Conservation (phyloP, 176 grass and related monocot genomes). For the Miscanthus lutarioriparius region DNA sequence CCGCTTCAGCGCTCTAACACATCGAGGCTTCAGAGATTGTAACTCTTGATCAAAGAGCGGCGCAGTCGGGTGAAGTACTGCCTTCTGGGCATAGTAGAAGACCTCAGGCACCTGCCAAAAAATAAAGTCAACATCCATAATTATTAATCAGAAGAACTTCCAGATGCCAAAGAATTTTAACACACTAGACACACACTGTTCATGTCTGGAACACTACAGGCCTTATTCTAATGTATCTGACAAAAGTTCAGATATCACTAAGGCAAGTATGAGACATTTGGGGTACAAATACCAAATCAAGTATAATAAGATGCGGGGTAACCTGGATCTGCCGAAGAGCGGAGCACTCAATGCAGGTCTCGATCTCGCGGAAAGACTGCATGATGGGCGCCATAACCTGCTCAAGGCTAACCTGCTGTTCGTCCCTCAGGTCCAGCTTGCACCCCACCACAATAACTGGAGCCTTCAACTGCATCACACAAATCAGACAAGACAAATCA, state of each 20-base stretch:
- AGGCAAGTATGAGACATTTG: not conserved
- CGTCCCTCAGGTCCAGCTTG: conserved; percentile 88
- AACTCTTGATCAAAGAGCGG: conserved; percentile 95
- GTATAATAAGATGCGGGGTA: not conserved
- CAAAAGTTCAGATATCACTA: not conserved
- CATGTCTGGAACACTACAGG: not conserved
- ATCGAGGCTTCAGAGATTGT: conserved; percentile 87
- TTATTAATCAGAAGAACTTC: not conserved
- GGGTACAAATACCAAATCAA: not conserved
- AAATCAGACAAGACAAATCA: conserved; percentile 27
- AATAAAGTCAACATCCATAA: not conserved
- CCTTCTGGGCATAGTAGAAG: conserved; percentile 96
- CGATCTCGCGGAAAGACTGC: conserved; percentile 89
- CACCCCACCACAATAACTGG: conserved; percentile 88
- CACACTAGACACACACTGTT: not conserved
- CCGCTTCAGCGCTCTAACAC: conserved; percentile 86
- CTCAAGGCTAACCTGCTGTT: conserved; percentile 82
- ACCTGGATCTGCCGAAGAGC: conserved; percentile 98
- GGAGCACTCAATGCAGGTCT: conserved; percentile 98
- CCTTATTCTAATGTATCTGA: not conserved
- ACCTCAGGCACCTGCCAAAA: conserved; percentile 76
- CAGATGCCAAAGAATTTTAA: not conserved
- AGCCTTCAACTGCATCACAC: conserved; percentile 58
- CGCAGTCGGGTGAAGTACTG: conserved; percentile 91
- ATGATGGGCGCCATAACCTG: conserved; percentile 98